phyloP scores from a whole-genome alignment of 1,284 basidiomycete species.

The Megacollybia platyphylla region DNA sequence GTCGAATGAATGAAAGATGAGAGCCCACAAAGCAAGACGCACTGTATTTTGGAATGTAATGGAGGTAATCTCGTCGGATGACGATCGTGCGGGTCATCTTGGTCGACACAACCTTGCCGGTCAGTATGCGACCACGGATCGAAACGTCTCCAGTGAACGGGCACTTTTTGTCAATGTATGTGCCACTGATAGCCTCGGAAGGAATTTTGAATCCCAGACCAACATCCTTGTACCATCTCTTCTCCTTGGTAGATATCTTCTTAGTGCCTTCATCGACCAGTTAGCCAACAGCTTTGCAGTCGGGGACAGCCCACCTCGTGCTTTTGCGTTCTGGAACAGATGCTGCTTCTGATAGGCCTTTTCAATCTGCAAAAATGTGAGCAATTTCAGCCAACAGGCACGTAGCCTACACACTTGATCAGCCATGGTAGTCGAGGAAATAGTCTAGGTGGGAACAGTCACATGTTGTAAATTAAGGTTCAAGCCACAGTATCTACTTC shows the following conservation, averaged over 20 bases:
- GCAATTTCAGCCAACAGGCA: background rate
- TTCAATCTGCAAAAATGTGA: constrained; percentile 49
- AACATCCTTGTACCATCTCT: constrained; percentile 99
- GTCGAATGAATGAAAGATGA: constrained; percentile 4
- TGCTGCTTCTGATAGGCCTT: constrained; percentile 96
- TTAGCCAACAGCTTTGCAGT: background rate
- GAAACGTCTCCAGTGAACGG: constrained; percentile 94
- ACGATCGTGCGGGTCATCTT: constrained; percentile 99
- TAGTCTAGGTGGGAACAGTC: too few species aligned
- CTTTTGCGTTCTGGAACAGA: constrained; percentile 97
- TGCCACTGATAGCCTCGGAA: constrained; percentile 88
- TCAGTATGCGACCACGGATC: constrained; percentile 98
- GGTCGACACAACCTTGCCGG: constrained; percentile 93
- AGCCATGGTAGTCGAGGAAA: constrained; percentile 32
- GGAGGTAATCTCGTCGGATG: constrained; percentile 97
- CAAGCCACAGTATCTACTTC: too few species aligned
- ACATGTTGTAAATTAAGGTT: too few species aligned
- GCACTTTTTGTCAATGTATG: constrained; percentile 99
- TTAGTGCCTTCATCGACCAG: constrained; percentile 45
- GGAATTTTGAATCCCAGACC: constrained; percentile 97
- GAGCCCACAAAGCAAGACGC: constrained; percentile 12
- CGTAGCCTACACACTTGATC: constrained; percentile 38
- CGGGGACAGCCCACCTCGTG: constrained; percentile 55
- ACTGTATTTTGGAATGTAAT: constrained; percentile 99
- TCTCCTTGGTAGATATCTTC: constrained; percentile 89